Evolutionary conservation across 805 yeast species (phyloP).

Genomic region (Metschnikowia baotianmanensis): DNA sequence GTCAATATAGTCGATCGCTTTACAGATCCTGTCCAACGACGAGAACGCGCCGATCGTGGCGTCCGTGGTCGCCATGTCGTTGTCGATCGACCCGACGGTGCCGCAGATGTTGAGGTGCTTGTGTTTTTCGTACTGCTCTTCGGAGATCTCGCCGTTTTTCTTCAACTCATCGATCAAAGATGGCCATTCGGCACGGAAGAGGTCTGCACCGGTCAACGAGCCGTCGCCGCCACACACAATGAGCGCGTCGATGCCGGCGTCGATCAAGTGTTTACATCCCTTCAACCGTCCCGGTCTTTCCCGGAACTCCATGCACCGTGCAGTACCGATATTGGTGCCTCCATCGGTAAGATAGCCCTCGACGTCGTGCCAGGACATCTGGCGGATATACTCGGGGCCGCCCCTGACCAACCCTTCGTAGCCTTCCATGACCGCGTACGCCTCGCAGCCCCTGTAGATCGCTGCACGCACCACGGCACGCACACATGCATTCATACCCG

Average conservation of each 20-base stretch:
- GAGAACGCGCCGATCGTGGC: constrained; percentile 81
- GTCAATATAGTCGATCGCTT: constrained; percentile 76
- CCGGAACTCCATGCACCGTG: constrained; percentile 65
- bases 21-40: constrained; percentile 71
- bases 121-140: constrained; percentile 45
- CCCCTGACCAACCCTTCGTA: constrained; percentile 71
- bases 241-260: constrained; percentile 71
- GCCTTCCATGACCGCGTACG: constrained; percentile 70
- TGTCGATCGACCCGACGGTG: constrained; percentile 79
- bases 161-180: constrained; percentile 59
- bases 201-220: constrained; percentile 77
- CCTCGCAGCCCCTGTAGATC: constrained; percentile 61
- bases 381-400: constrained; percentile 51
- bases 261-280: constrained; percentile 65
- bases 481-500: constrained; percentile 78
- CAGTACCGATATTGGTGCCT: constrained; percentile 80
- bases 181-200: constrained; percentile 78
- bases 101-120: constrained; percentile 68
- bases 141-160: constrained; percentile 43
- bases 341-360: constrained; percentile 69
- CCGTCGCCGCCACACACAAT: constrained; percentile 86
- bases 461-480: constrained; percentile 71
- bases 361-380: constrained; percentile 73
- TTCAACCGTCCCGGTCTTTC: constrained; percentile 62
- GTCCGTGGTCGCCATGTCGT: constrained; percentile 82